Percentiles rank a stretch among this genome's conserved stretches.
phyloP scores from a whole-genome alignment of 2,329 filamentous ascomycete species.

The Raffaelea albimanens region DNA sequence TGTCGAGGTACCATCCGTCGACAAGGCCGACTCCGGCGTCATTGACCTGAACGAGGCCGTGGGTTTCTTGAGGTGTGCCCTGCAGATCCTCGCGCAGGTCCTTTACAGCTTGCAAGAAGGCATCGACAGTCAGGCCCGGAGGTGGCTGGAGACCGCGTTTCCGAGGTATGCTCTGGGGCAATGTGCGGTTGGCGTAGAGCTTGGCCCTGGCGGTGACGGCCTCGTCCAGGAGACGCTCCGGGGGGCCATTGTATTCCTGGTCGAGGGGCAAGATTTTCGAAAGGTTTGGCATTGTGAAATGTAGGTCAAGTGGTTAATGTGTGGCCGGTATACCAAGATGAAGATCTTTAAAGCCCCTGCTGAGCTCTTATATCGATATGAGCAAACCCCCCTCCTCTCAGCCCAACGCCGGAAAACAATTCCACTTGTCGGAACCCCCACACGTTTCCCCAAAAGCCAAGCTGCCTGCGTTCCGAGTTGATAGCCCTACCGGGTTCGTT shows the following conservation, averaged over 20 bases:
- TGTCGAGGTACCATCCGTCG: constrained; percentile 25
- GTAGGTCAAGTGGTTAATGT: no score
- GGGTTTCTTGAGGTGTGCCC: background rate
- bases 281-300: no score
- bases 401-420: no score
- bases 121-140: constrained; percentile 15
- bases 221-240: constrained; percentile 15
- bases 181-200: constrained; percentile 16
- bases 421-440: no score
- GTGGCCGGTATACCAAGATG: no score
- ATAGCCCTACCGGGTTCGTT: background rate
- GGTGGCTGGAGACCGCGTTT: constrained; percentile 16
- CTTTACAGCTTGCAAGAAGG: constrained; percentile 19
- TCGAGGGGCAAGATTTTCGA: constrained; percentile 6
- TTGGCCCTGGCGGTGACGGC: constrained; percentile 14
- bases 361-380: no score
- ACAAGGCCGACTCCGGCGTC: constrained; percentile 19
- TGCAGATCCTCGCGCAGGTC: constrained; percentile 21
- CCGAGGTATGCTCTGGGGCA: constrained; percentile 13
- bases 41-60: constrained; percentile 21
- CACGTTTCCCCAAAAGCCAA: no score
- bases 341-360: no score
- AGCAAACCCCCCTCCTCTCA: no score
- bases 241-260: constrained; percentile 18
- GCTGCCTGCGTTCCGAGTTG: background rate